phyloP scores from a whole-genome alignment of 1,284 basidiomycete species.

The Pterula multifida region DNA sequence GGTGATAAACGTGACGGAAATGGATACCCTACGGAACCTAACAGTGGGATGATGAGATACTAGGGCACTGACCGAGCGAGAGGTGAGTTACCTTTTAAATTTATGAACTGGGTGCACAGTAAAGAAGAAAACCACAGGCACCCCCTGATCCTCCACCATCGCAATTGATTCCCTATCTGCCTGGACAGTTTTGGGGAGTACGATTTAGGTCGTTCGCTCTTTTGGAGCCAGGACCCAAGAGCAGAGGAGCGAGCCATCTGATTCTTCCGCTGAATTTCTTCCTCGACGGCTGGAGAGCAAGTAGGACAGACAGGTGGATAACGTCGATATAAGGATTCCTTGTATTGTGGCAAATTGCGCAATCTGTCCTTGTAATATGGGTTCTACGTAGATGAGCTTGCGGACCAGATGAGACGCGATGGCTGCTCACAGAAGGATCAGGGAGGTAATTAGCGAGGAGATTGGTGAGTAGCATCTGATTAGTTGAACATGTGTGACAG shows the following conservation, averaged over 20 bases:
- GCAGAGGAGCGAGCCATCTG: slow-evolving; percentile 1
- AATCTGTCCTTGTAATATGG: not conserved
- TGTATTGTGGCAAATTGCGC: not conserved
- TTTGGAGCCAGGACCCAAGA: not conserved
- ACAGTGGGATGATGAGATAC: not conserved
- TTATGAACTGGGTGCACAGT: not conserved
- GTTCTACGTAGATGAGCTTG: not conserved
- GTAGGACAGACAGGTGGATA: not conserved
- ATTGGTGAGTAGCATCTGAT: slow-evolving; percentile 1
- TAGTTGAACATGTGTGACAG: not conserved
- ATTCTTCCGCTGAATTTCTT: not conserved
- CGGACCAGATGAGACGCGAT: not conserved
- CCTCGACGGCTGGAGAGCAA: not conserved
- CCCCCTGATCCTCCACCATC: not conserved
- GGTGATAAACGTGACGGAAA: not conserved
- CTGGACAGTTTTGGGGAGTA: not conserved
- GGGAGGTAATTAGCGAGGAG: not conserved
- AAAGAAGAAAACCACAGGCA: not conserved
- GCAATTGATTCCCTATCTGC: not conserved
- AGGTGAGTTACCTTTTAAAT: not conserved
- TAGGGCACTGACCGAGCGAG: not conserved
- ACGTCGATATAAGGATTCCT: not conserved
- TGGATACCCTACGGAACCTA: not conserved
- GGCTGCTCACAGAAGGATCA: not conserved
- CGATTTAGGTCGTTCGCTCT: not conserved